phyloP scores from a whole-genome alignment of 1,284 basidiomycete species.

The Cutaneotrichosporon dermatis region DNA sequence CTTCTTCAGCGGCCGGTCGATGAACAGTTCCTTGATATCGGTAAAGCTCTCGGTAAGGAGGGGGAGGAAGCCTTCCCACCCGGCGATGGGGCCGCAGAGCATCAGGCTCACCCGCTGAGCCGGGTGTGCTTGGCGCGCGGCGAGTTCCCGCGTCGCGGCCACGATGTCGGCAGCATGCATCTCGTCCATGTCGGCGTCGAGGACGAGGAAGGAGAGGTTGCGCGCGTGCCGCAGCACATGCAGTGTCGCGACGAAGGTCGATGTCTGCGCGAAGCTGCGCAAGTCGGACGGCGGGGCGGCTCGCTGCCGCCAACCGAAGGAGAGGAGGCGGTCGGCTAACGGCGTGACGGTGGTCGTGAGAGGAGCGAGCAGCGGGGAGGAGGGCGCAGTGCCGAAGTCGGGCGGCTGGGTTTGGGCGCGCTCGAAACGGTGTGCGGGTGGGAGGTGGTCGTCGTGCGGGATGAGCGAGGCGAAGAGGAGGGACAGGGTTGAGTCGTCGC shows the following conservation, averaged over 20 bases:
- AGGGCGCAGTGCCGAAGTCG: background rate
- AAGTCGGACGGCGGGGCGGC: constrained; percentile 30
- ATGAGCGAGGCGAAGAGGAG: constrained; percentile 37
- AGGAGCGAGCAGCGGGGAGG: background rate
- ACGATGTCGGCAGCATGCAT: constrained; percentile 33
- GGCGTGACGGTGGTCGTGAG: constrained; percentile 11
- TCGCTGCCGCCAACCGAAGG: constrained; percentile 45
- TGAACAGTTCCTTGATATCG: constrained; percentile 42
- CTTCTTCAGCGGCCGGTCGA: constrained; percentile 40
- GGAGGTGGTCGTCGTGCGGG: constrained; percentile 9
- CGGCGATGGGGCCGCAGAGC: constrained; percentile 42
- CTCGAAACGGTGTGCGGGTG: background rate
- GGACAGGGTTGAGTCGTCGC: constrained; percentile 42
- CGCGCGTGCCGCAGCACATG: constrained; percentile 37
- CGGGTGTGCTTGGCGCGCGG: constrained; percentile 21
- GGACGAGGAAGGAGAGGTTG: constrained; percentile 37
- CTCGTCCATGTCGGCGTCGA: constrained; percentile 41
- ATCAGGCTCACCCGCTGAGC: constrained; percentile 29
- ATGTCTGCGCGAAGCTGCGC: constrained; percentile 31
- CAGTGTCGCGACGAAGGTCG: constrained; percentile 38
- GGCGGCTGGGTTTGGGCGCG: too few relatives aligned
- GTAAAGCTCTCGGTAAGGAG: constrained; percentile 29
- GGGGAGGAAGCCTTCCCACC: constrained; percentile 36
- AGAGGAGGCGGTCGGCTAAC: constrained; percentile 28
- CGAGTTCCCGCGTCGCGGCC: constrained; percentile 27